Evolutionary conservation across 2,329 filamentous ascomycete species (phyloP), one percentile per base, ranked within the genome.

Genomic region (Fusarium proliferatum): DNA sequence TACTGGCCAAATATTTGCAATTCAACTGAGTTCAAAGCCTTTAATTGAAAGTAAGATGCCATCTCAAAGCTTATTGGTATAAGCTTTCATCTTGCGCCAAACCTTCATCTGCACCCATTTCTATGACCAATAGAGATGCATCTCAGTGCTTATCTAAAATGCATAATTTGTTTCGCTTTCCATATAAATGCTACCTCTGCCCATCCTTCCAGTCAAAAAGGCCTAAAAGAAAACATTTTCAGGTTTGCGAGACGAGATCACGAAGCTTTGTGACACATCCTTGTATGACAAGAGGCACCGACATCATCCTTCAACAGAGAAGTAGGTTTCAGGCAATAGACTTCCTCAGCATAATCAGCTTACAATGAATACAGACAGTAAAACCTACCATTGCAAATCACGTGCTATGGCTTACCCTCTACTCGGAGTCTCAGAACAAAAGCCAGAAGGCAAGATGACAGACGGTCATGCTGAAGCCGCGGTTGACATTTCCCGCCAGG

Each of bases 371-470:
- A 13, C 28, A 49, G 21, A n/a, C 28, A 12, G 30, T 3, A 33
- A 49, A 10, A 7, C 10, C 4, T 1, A 9, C 21, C 28, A 3
- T n/a, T n/a, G 0, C 1, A 30, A 33, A n/a, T 16, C 21, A 12
- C 3, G 11, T 13, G 48, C 21, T 3, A 33, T 17, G 19, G 3
- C 48, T 13, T 19, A 23, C 3, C 21, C 16, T 17, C 48, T 13
- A 1, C 11, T 19, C 6, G 5, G n/a, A 34, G 9, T 13, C 16
- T 23, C 7, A 15, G 21, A 19, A 23, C n/a, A 19, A 23, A 34
- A 13, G 16, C 30, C 11, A 9, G 21, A 33, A 16, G 16, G 4
- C 48, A 51, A 9, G 3, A 34, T n/a, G 48, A n/a, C 16, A 51
- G 15, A 9, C 48, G 3, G 11, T 23, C 3, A 19, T 51, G 16